Conservation (phyloP, 2,329 filamentous ascomycete genomes). For the Beauveria varroae region DNA sequence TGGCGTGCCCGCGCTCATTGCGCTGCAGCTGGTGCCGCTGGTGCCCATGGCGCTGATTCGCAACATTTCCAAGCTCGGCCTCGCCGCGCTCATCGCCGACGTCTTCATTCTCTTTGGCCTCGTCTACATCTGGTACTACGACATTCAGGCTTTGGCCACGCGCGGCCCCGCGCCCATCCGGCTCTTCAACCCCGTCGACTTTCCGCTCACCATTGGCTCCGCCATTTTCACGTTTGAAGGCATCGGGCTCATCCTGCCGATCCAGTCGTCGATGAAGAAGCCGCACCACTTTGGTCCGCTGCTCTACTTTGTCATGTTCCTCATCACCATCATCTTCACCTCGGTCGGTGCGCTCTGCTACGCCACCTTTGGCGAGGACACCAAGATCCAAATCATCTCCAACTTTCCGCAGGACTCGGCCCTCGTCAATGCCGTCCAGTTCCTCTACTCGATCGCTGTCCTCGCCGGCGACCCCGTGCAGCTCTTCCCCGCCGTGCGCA, state of each 20-base stretch:
- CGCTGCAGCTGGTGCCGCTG: conserved; percentile 55
- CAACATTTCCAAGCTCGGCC: conserved; percentile 68
- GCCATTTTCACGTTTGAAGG: conserved; percentile 75
- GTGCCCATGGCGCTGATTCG: conserved; percentile 63
- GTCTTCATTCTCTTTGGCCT: conserved; percentile 65
- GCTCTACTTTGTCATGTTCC: conserved; percentile 60
- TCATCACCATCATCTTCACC: conserved; percentile 67
- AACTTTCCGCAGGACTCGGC: conserved; percentile 65
- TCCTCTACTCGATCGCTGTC: conserved; percentile 66
- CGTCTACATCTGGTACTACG: conserved; percentile 66
- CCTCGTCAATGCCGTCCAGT: conserved; percentile 70
- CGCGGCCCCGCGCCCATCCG: conserved; percentile 53
- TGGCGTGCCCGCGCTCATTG: conserved; percentile 49
- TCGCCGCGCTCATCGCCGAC: conserved; percentile 61
- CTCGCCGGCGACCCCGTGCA: conserved; percentile 69
- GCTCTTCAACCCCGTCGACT: conserved; percentile 62
- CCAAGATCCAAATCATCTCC: conserved; percentile 67
- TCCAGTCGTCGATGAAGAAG: conserved; percentile 67
- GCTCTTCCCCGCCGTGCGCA: conserved; percentile 65
- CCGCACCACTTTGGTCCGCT: conserved; percentile 60
- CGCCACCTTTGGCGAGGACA: conserved; percentile 61
- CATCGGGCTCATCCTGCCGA: conserved; percentile 68
- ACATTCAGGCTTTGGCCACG: conserved; percentile 48
- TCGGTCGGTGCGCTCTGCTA: conserved; percentile 68
- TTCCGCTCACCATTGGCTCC: conserved; percentile 63